Conservation (phyloP, 441 rosid genomes). For the Capsella rubella region DNA sequence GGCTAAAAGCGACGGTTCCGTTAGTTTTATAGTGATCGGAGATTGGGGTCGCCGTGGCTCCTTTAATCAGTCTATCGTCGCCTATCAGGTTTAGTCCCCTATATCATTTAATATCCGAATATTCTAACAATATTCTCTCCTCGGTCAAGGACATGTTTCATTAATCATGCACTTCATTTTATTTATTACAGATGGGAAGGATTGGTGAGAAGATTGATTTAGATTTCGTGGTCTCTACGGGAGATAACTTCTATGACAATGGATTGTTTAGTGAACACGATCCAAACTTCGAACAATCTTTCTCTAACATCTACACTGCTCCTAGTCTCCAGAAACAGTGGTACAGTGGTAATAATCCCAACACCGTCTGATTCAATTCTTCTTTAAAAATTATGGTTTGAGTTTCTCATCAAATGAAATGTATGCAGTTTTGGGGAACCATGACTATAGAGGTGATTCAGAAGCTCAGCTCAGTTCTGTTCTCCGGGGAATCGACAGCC, state of each 20-base stretch:
- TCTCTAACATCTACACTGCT: conserved; percentile 65
- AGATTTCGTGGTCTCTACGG: conserved; percentile 83
- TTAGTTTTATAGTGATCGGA: conserved; percentile 70
- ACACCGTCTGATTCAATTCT: neutral
- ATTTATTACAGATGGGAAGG: conserved; percentile 65
- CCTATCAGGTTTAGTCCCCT: conserved; percentile 56
- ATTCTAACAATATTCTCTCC: conserved; percentile 30
- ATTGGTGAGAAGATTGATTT: conserved; percentile 62
- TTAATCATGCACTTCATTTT: neutral
- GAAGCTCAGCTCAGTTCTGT: conserved; percentile 70
- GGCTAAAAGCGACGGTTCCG: conserved; percentile 53
- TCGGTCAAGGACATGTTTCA: conserved; percentile 1
- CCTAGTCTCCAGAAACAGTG: conserved; percentile 73
- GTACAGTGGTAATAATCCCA: conserved; percentile 55
- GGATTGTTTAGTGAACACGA: conserved; percentile 63
- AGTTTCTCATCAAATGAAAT: neutral
- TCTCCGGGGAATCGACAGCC: conserved; percentile 58
- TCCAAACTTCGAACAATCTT: conserved; percentile 63
- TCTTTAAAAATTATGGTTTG: neutral
- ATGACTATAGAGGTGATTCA: conserved; percentile 74
- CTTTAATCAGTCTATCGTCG: conserved; percentile 72
- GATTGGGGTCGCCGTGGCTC: conserved; percentile 86
- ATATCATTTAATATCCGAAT: conserved; percentile 15
- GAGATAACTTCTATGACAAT: conserved; percentile 82
- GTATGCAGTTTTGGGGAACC: conserved; percentile 75